Evolutionary conservation across 2,329 filamentous ascomycete species (phyloP), one percentile per base, ranked within the genome.

Genomic region (Talaromyces funiculosus): DNA sequence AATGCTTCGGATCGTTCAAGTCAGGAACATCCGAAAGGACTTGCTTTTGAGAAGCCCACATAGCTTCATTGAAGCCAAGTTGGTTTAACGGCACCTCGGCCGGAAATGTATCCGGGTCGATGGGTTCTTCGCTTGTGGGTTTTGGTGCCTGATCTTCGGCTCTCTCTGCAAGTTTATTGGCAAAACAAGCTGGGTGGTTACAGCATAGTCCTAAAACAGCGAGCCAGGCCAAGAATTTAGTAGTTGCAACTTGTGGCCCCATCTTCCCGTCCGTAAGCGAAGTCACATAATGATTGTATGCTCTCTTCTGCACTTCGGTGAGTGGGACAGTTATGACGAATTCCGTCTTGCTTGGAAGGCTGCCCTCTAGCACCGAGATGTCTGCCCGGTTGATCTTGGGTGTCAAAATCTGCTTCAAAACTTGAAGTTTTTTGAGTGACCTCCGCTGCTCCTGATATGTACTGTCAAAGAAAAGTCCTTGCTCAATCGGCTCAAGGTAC

Each of bases 331-430:
- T 89, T 57, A 97, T 82, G 31, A 95, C 83, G 68, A 93, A 96
- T 69, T 97, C 92, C 7, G 82, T 83, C 71, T 96, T 97, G 0
- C 79, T 77, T 2, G 89, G 90, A 45, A 96, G 77, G 40, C 86
- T 84, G 12, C 85, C 78, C 63, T 82, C 82, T 45, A 96, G 77
- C 4, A 82, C 85, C 2, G 82, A 81, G 62, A 91, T 87, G 55
- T 89, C 90, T 7, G 83, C 85, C 29, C 92, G 85, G 68, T 92
- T 81, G 16, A 96, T 85, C 72, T 95, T 95, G 5, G 90, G 89
- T 1, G 82, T 83, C 22, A 96, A 84, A 45, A 88, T 86, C 24
- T 82, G 75, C 66, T 90, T 90, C 31, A 97, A 79, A 3, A 88
- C 85, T 37, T 83, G 82, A 8, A 96, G 81, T 76, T 84, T 85